Conservation (phyloP, 164 flowering plant species). For the Tetracentron sinense region DNA sequence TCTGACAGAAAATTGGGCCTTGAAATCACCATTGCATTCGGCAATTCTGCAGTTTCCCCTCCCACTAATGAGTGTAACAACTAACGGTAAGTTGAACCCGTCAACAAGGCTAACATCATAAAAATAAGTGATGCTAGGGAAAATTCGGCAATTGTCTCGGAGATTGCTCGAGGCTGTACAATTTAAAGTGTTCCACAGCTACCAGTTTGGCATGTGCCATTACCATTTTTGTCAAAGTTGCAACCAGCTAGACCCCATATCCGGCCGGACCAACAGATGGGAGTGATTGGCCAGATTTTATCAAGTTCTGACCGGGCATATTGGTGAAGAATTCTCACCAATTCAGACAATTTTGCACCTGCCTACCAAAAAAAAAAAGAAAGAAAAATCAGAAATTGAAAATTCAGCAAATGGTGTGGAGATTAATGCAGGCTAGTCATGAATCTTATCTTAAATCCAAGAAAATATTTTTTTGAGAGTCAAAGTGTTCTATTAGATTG, state of each 20-base stretch:
- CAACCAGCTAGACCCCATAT: slow-evolving; percentile 43
- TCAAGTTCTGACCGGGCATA: too few species aligned
- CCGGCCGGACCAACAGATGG: slow-evolving; percentile 31
- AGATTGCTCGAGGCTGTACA: slow-evolving; percentile 32
- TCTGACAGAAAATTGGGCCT: slow-evolving; percentile 28
- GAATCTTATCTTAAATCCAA: too few species aligned
- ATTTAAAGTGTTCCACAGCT: slow-evolving; percentile 28
- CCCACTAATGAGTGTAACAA: slow-evolving; percentile 15
- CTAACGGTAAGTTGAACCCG: slow-evolving; percentile 34
- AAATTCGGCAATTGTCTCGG: slow-evolving; percentile 32
- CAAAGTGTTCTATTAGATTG: too few species aligned
- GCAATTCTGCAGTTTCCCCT: slow-evolving; percentile 33
- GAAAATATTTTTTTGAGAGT: too few species aligned
- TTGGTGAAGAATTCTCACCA: too few species aligned
- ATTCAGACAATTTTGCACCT: too few species aligned
- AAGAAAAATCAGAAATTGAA: too few species aligned
- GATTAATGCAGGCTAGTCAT: too few species aligned
- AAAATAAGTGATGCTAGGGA: slow-evolving; percentile 18
- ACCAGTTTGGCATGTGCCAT: slow-evolving; percentile 32
- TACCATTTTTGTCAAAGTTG: slow-evolving; percentile 24
- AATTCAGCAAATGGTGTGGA: too few species aligned
- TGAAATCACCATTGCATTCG: slow-evolving; percentile 37
- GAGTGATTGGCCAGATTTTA: slow-evolving; percentile 27
- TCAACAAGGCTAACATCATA: slow-evolving; percentile 37
- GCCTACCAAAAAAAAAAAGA: too few species aligned